These are phyloP conservation scores for Xylaria telfairii DNA, from an alignment of 495 filamentous ascomycete genomes.

Conservation along the genomic window DNA sequence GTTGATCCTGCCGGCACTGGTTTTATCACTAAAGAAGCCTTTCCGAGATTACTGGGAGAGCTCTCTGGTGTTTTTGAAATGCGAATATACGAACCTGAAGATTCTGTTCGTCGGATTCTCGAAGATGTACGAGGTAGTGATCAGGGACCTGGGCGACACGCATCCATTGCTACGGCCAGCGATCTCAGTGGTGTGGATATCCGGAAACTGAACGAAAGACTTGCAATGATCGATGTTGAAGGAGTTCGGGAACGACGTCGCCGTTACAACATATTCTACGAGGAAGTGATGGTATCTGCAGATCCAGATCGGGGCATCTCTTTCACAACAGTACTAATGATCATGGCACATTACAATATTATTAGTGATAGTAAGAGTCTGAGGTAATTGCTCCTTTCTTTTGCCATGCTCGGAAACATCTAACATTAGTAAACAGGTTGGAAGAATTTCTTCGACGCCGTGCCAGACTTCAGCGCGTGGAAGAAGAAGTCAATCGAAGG, in stretches of 20 bases:
- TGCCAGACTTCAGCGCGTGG: slow-evolving; percentile 89
- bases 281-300: slow-evolving; percentile 93
- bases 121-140: slow-evolving; percentile 71
- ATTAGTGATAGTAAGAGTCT: slow-evolving; percentile 97
- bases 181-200: slow-evolving; percentile 74
- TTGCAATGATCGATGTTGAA: slow-evolving; percentile 76
- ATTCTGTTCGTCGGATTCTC: slow-evolving; percentile 80
- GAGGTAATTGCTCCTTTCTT: slow-evolving; percentile 52
- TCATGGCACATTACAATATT: slow-evolving; percentile 97
- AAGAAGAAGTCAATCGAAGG: slow-evolving; percentile 89
- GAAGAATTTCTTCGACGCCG: slow-evolving; percentile 95
- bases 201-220: slow-evolving; percentile 70
- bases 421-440: slow-evolving; percentile 55
- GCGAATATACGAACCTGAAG: slow-evolving; percentile 93
- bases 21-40: slow-evolving; percentile 89
- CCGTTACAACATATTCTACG: slow-evolving; percentile 89
- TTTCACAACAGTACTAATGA: slow-evolving; percentile 95
- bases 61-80: slow-evolving; percentile 95
- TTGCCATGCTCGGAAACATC: slow-evolving; percentile 4
- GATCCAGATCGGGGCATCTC: slow-evolving; percentile 86
- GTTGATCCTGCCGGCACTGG: slow-evolving; percentile 91
- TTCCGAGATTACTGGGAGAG: slow-evolving; percentile 87
- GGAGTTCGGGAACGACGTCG: slow-evolving; percentile 74
- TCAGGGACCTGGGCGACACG: slow-evolving; percentile 60
- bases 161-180: slow-evolving; percentile 56